Conservation (phyloP, 768 basidiomycete genomes). For the Sarcodon aspratus region DNA sequence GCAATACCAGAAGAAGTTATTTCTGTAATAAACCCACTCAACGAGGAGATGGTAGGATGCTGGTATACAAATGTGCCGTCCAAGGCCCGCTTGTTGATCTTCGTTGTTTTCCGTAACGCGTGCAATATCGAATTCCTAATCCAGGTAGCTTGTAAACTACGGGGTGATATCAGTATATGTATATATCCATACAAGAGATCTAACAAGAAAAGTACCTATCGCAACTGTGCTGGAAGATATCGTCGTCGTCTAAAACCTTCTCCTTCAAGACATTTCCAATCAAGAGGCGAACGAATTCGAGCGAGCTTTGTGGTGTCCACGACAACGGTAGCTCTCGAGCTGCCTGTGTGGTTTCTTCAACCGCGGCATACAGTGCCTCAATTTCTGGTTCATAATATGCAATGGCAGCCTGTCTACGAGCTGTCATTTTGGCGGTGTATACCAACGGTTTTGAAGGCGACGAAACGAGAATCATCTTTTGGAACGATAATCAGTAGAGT, state of each 20-base stretch:
- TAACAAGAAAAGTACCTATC: constrained; percentile 17
- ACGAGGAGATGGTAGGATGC: constrained; percentile 26
- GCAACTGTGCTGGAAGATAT: constrained; percentile 23
- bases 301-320: constrained; percentile 14
- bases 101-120: constrained; percentile 13
- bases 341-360: constrained; percentile 20
- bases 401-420: constrained; percentile 24
- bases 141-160: constrained; percentile 20
- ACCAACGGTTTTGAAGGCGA: constrained; percentile 28
- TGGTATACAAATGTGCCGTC: constrained; percentile 22
- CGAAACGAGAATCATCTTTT: constrained; percentile 32
- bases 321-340: constrained; percentile 14
- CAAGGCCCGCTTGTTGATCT: constrained; percentile 9
- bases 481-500: not conserved
- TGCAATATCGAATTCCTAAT: constrained; percentile 20
- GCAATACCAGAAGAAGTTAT: constrained; percentile 1
- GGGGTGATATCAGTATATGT: not conserved
- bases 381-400: constrained; percentile 28
- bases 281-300: constrained; percentile 20
- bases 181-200: not conserved
- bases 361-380: constrained; percentile 19
- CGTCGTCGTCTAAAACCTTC: constrained; percentile 17
- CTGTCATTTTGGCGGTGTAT: constrained; percentile 29
- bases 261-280: constrained; percentile 21
- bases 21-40: constrained; percentile 9